A percentile compares a stretch with the other conserved stretches of the same genome.
These are phyloP conservation scores for Lactarius deliciosus DNA, from an alignment of 768 basidiomycete species.

Conservation along the genomic window DNA sequence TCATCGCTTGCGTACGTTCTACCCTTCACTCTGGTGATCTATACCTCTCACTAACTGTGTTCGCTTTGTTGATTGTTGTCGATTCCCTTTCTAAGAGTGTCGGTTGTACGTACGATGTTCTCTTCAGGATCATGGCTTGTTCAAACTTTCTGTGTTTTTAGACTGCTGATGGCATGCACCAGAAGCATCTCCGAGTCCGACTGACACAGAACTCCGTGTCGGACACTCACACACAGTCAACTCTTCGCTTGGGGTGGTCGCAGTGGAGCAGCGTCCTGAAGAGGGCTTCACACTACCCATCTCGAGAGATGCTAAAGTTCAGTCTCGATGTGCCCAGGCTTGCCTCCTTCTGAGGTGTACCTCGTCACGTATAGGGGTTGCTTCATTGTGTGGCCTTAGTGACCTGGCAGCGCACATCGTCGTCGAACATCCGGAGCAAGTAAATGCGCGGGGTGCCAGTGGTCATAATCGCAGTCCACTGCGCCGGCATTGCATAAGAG, in stretches of 20 bases:
- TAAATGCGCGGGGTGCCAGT: neutral
- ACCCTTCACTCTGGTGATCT: conserved; percentile 22
- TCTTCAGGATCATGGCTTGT: neutral
- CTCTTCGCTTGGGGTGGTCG: no score
- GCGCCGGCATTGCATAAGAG: neutral
- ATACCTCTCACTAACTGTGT: neutral
- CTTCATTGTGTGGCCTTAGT: neutral
- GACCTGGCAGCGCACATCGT: neutral
- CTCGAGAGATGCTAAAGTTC: no score
- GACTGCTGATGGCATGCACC: no score
- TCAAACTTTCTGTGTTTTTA: neutral
- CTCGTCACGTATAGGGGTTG: neutral
- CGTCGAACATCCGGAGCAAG: neutral
- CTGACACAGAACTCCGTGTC: no score
- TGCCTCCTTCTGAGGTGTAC: no score
- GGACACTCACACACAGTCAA: no score
- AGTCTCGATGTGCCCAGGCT: no score
- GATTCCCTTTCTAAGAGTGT: conserved; percentile 12
- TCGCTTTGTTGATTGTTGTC: neutral
- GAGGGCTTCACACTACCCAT: no score
- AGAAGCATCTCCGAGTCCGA: no score
- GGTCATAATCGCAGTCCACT: neutral
- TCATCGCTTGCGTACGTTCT: conserved; percentile 26
- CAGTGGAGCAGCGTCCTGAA: no score
- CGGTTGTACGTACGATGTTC: conserved; percentile 15